phyloP scores from a whole-genome alignment of 2,329 filamentous ascomycete genomes.

The Fusarium musae region DNA sequence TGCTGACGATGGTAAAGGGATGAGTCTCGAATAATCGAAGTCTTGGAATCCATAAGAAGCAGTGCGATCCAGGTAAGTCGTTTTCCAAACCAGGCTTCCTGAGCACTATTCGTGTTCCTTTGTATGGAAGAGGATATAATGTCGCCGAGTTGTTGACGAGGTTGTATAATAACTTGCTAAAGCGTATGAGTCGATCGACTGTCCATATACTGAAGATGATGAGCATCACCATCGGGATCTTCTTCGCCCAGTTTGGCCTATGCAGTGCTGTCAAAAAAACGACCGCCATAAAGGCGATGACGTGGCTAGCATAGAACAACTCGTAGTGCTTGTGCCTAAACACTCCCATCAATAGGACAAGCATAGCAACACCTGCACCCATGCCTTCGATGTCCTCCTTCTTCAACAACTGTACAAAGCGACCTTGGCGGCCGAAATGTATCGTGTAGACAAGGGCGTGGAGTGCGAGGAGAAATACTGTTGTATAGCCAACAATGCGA shows the following conservation, averaged over 20 bases:
- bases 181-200: slow-evolving; percentile 56
- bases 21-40: slow-evolving; percentile 64
- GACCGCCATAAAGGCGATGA: slow-evolving; percentile 54
- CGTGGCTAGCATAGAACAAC: slow-evolving; percentile 58
- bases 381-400: slow-evolving; percentile 19
- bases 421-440: slow-evolving; percentile 43
- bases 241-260: slow-evolving; percentile 53
- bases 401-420: slow-evolving; percentile 4
- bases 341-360: slow-evolving; percentile 50
- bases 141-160: slow-evolving; percentile 43
- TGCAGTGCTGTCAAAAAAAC: slow-evolving; percentile 57
- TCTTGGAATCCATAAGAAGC: slow-evolving; percentile 65
- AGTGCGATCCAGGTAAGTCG: slow-evolving; percentile 50
- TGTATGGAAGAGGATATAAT: slow-evolving; percentile 56
- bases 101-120: slow-evolving; percentile 58
- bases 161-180: background rate
- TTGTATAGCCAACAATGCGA: slow-evolving; percentile 57
- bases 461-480: slow-evolving; percentile 49
- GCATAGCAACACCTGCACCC: slow-evolving; percentile 50
- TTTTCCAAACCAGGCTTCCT: slow-evolving; percentile 53
- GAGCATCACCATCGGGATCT: slow-evolving; percentile 52
- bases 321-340: slow-evolving; percentile 57
- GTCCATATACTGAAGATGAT: slow-evolving; percentile 55
- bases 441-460: slow-evolving; percentile 52
- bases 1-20: slow-evolving; percentile 64